Evolutionary conservation across 352 stramenopile species (phyloP).

Genomic region (Sclerospora graminicola): DNA sequence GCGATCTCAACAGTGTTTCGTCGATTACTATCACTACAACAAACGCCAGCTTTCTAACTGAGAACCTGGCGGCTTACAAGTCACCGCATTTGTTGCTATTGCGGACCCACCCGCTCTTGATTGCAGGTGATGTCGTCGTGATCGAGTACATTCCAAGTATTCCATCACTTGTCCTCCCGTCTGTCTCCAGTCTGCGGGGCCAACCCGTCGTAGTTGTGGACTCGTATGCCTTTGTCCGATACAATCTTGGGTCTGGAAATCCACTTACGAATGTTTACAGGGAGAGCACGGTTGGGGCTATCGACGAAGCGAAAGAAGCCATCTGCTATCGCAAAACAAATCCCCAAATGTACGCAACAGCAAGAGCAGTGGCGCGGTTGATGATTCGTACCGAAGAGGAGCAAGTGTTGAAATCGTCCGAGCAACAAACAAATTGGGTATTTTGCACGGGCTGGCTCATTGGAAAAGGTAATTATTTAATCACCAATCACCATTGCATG

Average conservation of each 20-base stretch:
- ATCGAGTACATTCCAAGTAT: conserved; percentile 49
- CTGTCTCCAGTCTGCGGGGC: conserved; percentile 8
- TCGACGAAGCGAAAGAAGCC: conserved; percentile 42
- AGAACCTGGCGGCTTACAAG: conserved; percentile 1
- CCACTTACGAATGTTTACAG: conserved; percentile 2
- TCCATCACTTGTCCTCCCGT: conserved; percentile 30
- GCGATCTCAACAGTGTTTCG: conserved; percentile 6
- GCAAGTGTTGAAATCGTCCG: neutral
- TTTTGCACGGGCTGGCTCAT: conserved; percentile 64
- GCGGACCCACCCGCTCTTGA: conserved; percentile 35
- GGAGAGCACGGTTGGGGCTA: conserved; percentile 38
- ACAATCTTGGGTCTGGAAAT: neutral
- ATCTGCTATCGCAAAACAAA: conserved; percentile 43
- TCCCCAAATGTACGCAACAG: conserved; percentile 45
- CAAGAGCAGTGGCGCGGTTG: conserved; percentile 37
- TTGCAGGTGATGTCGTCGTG: conserved; percentile 23
- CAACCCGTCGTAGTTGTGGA: conserved; percentile 27
- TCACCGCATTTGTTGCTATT: conserved; percentile 16
- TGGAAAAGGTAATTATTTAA: conserved; percentile 40
- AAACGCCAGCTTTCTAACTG: conserved; percentile 6
- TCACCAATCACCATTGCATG: conserved; percentile 68
- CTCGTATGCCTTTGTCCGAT: conserved; percentile 26
- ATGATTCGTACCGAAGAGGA: conserved; percentile 29
- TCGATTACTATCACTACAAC: conserved; percentile 5
- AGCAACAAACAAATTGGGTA: conserved; percentile 11